Evolutionary conservation across 2,329 filamentous ascomycete genomes (phyloP).

Genomic region (Xylaria sp.): DNA sequence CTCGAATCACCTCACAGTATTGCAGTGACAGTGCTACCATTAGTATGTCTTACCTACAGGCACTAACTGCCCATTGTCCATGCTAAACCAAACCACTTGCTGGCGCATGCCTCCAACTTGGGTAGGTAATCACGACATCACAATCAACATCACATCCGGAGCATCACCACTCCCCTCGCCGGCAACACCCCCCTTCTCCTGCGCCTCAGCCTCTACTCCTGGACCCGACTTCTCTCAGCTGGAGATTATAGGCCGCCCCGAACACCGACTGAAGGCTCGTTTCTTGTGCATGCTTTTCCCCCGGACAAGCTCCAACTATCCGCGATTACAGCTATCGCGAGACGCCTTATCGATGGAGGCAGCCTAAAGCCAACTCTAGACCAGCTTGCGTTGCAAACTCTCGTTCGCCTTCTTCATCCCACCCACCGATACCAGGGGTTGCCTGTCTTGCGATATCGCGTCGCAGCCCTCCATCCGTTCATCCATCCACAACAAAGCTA

Average conservation of each 20-base stretch:
- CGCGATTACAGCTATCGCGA: constrained; percentile 1
- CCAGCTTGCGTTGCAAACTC: constrained; percentile 4
- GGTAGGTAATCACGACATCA: constrained; percentile 35
- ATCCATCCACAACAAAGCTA: not conserved
- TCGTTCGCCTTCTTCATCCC: constrained; percentile 3
- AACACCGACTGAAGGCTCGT: not conserved
- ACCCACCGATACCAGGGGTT: constrained; percentile 2
- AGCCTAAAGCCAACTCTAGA: constrained; percentile 13
- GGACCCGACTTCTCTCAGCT: constrained; percentile 6
- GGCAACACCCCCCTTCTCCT: not conserved
- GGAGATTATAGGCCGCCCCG: not conserved
- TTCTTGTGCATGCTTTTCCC: constrained; percentile 2
- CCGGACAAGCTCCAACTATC: not conserved
- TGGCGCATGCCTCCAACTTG: constrained; percentile 17
- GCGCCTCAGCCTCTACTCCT: not conserved
- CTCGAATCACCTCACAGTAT: not conserved
- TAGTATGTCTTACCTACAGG: not conserved
- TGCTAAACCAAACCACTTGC: not conserved
- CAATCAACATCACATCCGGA: constrained; percentile 14
- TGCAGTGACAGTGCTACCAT: not conserved
- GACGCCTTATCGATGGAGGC: constrained; percentile 26
- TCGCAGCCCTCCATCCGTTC: not conserved
- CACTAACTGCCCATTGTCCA: not conserved
- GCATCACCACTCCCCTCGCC: constrained; percentile 4
- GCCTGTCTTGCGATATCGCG: not conserved